Evolutionary conservation across 2,329 filamentous ascomycete species (phyloP).

Genomic region (Aspergillus sp.): DNA sequence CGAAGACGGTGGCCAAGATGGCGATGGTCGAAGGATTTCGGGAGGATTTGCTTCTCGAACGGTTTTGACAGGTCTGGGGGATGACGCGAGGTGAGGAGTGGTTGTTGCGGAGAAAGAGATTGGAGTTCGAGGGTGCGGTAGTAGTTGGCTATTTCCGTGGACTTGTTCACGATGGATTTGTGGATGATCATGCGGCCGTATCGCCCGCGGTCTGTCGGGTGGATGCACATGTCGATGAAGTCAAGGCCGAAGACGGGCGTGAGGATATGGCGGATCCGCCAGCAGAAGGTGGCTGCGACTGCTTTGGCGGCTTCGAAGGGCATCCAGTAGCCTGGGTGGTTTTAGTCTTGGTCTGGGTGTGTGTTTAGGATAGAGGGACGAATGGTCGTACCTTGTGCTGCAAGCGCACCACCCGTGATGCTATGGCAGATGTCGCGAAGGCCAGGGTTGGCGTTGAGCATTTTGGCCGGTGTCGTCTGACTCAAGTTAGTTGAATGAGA

Average conservation of each 20-base stretch:
- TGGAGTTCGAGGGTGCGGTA: conserved; percentile 34
- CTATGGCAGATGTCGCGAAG: conserved; percentile 88
- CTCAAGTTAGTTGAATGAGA: not conserved
- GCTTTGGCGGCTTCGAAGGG: conserved; percentile 83
- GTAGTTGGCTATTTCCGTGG: conserved; percentile 41
- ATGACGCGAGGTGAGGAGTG: not conserved
- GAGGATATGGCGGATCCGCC: conserved; percentile 76
- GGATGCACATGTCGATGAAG: conserved; percentile 72
- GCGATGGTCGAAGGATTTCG: conserved; percentile 20
- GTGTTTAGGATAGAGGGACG: not conserved
- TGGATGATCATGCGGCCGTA: conserved; percentile 69
- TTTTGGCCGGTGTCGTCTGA: conserved; percentile 85
- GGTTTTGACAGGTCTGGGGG: not conserved
- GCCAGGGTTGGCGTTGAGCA: conserved; percentile 73
- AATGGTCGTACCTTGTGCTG: conserved; percentile 74
- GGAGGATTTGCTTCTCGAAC: conserved; percentile 20
- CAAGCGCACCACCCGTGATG: conserved; percentile 88
- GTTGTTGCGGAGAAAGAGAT: not conserved
- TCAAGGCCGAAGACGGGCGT: conserved; percentile 86
- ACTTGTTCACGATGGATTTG: conserved; percentile 53
- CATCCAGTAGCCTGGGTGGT: conserved; percentile 84
- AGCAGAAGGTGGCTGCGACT: conserved; percentile 86
- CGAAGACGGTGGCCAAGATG: conserved; percentile 8
- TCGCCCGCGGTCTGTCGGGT: conserved; percentile 57
- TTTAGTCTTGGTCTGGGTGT: not conserved